Evolutionary conservation across 768 basidiomycete genomes (phyloP).

Genomic region (Russula earlei): DNA sequence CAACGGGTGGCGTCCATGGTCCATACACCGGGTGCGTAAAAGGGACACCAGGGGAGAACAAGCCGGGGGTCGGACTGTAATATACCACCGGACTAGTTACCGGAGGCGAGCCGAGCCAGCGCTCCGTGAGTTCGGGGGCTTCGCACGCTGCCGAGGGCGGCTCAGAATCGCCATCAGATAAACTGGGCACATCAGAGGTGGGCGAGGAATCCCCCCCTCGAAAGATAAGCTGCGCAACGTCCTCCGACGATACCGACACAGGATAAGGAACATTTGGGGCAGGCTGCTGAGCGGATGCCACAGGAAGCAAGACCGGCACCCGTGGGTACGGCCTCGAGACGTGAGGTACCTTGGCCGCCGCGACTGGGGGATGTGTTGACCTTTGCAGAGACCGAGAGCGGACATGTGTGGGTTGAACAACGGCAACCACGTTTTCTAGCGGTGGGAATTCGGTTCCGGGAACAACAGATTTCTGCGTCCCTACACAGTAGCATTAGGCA

Average conservation of each 20-base stretch:
- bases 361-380: not conserved
- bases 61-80: constrained; percentile 5
- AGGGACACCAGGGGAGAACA: constrained; percentile 5
- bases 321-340: not conserved
- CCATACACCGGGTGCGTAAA: constrained; percentile 4
- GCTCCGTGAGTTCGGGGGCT: constrained; percentile 15
- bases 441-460: not conserved
- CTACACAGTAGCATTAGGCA: constrained; percentile 4
- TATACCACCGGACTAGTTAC: constrained; percentile 1
- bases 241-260: not conserved
- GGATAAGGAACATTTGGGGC: not conserved
- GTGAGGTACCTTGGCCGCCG: not conserved
- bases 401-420: not conserved
- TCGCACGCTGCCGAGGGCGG: constrained; percentile 14
- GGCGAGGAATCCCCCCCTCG: constrained; percentile 1
- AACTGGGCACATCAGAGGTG: constrained; percentile 15
- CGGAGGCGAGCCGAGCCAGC: constrained; percentile 14
- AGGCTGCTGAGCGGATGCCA: not conserved
- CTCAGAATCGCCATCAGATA: constrained; percentile 15
- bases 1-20: not conserved
- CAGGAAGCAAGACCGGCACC: not conserved
- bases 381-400: not conserved
- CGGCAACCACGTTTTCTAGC: not conserved
- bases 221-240: constrained; percentile 1
- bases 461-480: not conserved